A percentile compares a stretch with the other conserved stretches of the same genome.
Conservation (phyloP, 371 early-diverging fungal genomes). For the Zopfochytrium polystomum region DNA sequence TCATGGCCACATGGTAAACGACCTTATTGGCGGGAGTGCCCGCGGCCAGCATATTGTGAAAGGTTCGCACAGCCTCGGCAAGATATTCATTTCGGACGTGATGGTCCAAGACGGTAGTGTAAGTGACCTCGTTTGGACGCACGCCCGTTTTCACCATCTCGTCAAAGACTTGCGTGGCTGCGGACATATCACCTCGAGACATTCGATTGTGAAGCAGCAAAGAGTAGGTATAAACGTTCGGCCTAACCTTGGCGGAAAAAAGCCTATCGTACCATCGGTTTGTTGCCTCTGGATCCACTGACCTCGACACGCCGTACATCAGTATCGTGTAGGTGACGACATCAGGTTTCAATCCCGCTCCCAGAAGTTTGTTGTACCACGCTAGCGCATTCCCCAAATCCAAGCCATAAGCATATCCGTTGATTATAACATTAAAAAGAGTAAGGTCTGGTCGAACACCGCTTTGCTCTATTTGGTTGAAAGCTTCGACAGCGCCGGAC, state of each 20-base stretch:
- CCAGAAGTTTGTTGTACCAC: conserved; percentile 28
- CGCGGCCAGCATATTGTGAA: conserved; percentile 15
- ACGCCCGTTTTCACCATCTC: conserved; percentile 19
- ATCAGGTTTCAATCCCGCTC: conserved; percentile 16
- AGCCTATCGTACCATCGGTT: conserved; percentile 27
- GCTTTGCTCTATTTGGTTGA: conserved; percentile 12
- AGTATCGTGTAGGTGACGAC: conserved; percentile 28
- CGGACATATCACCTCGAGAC: conserved; percentile 19
- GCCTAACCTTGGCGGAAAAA: conserved; percentile 18
- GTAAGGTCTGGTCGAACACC: conserved; percentile 15
- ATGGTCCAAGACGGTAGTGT: conserved; percentile 19
- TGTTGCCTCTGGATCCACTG: conserved; percentile 22
- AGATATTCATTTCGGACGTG: conserved; percentile 5
- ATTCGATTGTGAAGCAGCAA: conserved; percentile 21
- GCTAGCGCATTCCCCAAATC: conserved; percentile 19
- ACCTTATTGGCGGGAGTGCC: conserved; percentile 19
- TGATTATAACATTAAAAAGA: conserved; percentile 23
- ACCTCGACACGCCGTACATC: conserved; percentile 25
- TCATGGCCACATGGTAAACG: conserved; percentile 27
- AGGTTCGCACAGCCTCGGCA: conserved; percentile 14
- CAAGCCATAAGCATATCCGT: conserved; percentile 18
- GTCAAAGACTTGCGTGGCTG: conserved; percentile 17
- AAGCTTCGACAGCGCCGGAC: conserved; percentile 5
- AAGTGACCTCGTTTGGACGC: conserved; percentile 17
- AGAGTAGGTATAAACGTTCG: conserved; percentile 28